These are phyloP conservation scores for Astrephomene gubernaculifera DNA, from an alignment of 139 green algal species.

Conservation along the genomic window DNA sequence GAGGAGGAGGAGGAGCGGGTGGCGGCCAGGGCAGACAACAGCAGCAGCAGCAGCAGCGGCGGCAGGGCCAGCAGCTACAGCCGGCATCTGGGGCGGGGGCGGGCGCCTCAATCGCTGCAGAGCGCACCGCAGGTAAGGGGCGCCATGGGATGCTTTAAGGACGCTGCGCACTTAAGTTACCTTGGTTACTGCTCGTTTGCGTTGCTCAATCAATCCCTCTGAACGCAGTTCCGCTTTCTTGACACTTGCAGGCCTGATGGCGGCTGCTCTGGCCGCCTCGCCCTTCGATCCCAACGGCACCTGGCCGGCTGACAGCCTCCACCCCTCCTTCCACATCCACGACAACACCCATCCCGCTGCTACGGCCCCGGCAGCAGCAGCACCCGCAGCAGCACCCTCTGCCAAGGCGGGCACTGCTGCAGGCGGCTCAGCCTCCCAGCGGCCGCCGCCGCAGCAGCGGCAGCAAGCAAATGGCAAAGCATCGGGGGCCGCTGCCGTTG, in stretches of 20 bases:
- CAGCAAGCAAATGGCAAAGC: too few relatives aligned
- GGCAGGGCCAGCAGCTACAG: conserved; percentile 16
- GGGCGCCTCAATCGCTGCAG: too few relatives aligned
- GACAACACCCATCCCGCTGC: not conserved
- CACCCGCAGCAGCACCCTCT: not conserved
- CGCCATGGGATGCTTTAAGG: too few relatives aligned
- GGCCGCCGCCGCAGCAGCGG: not conserved
- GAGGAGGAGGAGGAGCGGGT: conserved; percentile 7
- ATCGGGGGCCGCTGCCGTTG: too few relatives aligned
- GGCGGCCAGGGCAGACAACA: not conserved
- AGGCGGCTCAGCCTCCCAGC: not conserved
- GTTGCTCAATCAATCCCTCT: too few relatives aligned
- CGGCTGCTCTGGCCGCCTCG: conserved; percentile 5
- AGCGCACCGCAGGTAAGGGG: too few relatives aligned
- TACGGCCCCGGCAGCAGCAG: not conserved
- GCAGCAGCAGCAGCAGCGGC: conserved; percentile 31
- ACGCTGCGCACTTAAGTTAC: too few relatives aligned
- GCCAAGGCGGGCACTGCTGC: not conserved
- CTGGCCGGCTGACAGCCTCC: not conserved
- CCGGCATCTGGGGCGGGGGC: too few relatives aligned
- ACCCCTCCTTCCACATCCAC: too few relatives aligned
- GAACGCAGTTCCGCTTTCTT: not conserved
- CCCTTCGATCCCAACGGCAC: conserved; percentile 37
- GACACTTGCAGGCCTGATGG: conserved; percentile 6
- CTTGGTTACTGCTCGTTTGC: too few relatives aligned